A percentile compares a stretch with the other conserved stretches of the same genome.
phyloP scores from a whole-genome alignment of 176 grass and related monocot genomes.

The Alopecurus myosuroides region DNA sequence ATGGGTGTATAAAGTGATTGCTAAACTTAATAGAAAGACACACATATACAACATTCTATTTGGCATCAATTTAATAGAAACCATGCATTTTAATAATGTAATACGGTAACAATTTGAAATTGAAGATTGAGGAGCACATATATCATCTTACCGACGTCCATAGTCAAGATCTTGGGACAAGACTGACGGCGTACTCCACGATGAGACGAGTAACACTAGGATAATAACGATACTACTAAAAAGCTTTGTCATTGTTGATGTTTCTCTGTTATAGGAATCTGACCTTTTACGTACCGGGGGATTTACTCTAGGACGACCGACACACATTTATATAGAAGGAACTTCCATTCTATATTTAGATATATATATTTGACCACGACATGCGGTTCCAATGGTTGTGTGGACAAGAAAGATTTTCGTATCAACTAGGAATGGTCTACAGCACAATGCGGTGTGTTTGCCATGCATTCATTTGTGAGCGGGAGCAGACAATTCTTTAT shows the following conservation, averaged over 20 bases:
- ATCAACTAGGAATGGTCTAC: not conserved
- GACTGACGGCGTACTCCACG: not conserved
- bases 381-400: not conserved
- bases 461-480: not conserved
- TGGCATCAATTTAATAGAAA: not conserved
- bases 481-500: not conserved
- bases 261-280: not conserved
- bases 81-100: not conserved
- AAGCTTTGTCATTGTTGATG: conserved; percentile 22
- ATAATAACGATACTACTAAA: not conserved
- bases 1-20: not conserved
- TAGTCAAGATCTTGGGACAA: conserved; percentile 18
- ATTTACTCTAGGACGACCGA: not conserved
- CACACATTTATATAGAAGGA: conserved; percentile 19
- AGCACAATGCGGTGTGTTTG: not conserved
- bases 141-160: not conserved
- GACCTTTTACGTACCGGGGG: not conserved
- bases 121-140: not conserved
- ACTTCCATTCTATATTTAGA: conserved; percentile 11
- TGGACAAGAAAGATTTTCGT: conserved; percentile 13
- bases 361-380: not conserved
- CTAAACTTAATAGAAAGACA: not conserved
- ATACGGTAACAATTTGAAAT: not conserved
- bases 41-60: not conserved
- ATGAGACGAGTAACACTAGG: too few relatives aligned